Percentiles rank a stretch among this genome's conserved stretches.
These are phyloP conservation scores for Monosporascus sp. DNA, from an alignment of 2,329 filamentous ascomycete genomes.

Conservation along the genomic window DNA sequence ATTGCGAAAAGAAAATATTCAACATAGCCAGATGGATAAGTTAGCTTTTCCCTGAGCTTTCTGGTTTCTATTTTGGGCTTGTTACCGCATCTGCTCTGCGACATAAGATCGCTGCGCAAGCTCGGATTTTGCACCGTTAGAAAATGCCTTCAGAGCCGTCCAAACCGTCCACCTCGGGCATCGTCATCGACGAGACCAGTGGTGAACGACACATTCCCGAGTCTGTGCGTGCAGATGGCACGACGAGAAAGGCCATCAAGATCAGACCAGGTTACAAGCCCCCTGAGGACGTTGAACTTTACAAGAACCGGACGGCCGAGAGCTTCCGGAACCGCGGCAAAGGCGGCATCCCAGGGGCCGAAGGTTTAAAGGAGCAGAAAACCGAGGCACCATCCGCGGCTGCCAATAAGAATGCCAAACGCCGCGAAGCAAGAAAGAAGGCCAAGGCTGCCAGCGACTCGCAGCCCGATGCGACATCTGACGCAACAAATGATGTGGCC, in stretches of 20 bases:
- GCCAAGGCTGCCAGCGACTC: conserved; percentile 53
- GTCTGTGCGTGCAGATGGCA: conserved; percentile 80
- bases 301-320: conserved; percentile 88
- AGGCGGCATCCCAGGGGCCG: conserved; percentile 71
- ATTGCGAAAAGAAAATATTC: no score
- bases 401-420: conserved; percentile 84
- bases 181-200: conserved; percentile 67
- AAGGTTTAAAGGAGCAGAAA: conserved; percentile 48
- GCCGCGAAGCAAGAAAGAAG: conserved; percentile 51
- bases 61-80: no score
- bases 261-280: conserved; percentile 91
- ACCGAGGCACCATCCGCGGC: conserved; percentile 40
- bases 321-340: conserved; percentile 71
- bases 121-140: conserved; percentile 5
- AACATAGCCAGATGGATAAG: no score
- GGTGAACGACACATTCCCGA: conserved; percentile 88
- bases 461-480: conserved; percentile 52
- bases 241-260: conserved; percentile 88
- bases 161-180: conserved; percentile 59
- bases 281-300: conserved; percentile 91
- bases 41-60: no score
- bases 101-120: conserved; percentile 1
- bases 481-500: conserved; percentile 26
- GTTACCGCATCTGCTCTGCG: no score
- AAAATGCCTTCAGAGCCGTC: conserved; percentile 45